phyloP scores from a whole-genome alignment of 176 grass and related monocot genomes.

The Juncus inflexus region DNA sequence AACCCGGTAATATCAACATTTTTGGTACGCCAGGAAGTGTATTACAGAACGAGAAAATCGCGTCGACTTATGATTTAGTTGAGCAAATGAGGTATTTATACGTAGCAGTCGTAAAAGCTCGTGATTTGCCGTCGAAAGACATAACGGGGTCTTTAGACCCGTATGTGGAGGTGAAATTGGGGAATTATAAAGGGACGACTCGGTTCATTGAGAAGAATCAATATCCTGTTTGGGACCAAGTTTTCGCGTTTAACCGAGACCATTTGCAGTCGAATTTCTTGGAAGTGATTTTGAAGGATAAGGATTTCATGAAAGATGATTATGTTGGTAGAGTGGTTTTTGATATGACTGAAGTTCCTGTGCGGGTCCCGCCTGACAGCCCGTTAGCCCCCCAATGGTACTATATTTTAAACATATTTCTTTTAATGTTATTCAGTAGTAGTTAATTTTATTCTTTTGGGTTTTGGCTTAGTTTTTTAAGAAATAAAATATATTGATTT shows the following conservation, averaged over 20 bases:
- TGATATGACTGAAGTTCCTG: constrained; percentile 69
- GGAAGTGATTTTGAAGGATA: constrained; percentile 71
- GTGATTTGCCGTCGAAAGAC: constrained; percentile 60
- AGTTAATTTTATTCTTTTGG: no score
- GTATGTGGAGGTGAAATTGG: constrained; percentile 88
- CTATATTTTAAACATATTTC: constrained; percentile 15
- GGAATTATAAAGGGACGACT: constrained; percentile 80
- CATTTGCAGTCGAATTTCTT: constrained; percentile 61
- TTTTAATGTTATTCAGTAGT: not conserved
- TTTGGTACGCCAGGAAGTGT: constrained; percentile 21
- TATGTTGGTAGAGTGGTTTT: constrained; percentile 62
- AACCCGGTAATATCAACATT: constrained; percentile 15
- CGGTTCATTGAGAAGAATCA: constrained; percentile 32
- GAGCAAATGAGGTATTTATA: constrained; percentile 89
- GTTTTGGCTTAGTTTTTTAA: no score
- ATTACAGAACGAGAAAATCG: constrained; percentile 50
- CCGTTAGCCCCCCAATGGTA: constrained; percentile 96
- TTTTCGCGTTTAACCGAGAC: constrained; percentile 80
- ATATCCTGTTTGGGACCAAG: constrained; percentile 61
- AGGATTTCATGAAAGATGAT: constrained; percentile 67
- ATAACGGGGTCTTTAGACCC: constrained; percentile 67
- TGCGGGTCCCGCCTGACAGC: constrained; percentile 81
- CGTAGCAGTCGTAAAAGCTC: constrained; percentile 85
- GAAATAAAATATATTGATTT: not conserved
- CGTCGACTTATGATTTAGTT: constrained; percentile 91